phyloP scores from a whole-genome alignment of 495 filamentous ascomycete species.

The Penicillium ochrochloron region DNA sequence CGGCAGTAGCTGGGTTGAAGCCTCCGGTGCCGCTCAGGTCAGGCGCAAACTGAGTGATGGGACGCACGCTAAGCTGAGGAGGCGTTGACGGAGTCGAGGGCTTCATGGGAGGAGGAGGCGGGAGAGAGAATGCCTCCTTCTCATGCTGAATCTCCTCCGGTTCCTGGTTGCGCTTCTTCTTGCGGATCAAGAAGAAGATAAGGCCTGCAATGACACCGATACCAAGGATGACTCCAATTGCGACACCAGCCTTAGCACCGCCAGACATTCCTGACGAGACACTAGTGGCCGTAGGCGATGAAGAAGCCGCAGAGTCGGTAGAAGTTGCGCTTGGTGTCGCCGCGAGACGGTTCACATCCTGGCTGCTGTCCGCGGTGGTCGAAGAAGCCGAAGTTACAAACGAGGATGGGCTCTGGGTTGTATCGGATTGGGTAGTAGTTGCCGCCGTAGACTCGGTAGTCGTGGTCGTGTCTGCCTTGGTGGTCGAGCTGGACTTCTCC shows the following conservation, averaged over 20 bases:
- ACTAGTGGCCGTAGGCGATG: conserved; percentile 22
- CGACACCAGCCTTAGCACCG: conserved; percentile 82
- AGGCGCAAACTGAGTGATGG: conserved; percentile 85
- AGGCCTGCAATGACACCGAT: conserved; percentile 64
- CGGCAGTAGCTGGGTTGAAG: conserved; percentile 38
- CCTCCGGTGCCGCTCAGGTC: conserved; percentile 54
- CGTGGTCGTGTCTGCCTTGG: conserved; percentile 5
- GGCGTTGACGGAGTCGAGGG: conserved; percentile 59
- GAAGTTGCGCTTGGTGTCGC: conserved; percentile 22
- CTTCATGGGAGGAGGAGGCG: conserved; percentile 38
- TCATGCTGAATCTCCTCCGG: conserved; percentile 54
- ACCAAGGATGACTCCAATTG: conserved; percentile 73
- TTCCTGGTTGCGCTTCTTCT: conserved; percentile 64
- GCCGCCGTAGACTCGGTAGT: conserved; percentile 2
- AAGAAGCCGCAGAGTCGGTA: conserved; percentile 22
- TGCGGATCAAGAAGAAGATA: conserved; percentile 67
- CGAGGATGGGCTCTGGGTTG: conserved; percentile 10
- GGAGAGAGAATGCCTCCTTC: conserved; percentile 45
- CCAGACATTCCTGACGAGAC: conserved; percentile 24
- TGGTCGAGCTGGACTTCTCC: conserved; percentile 5
- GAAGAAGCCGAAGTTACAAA: conserved; percentile 31
- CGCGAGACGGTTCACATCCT: conserved; percentile 21
- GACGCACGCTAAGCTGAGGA: conserved; percentile 83
- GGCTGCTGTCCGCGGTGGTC: conserved; percentile 19
- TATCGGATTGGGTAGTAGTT: conserved; percentile 7